Percentiles rank a stretch among this genome's conserved stretches.
phyloP scores from a whole-genome alignment of 179 eudicot genomes.

The Beta macrorhiza region DNA sequence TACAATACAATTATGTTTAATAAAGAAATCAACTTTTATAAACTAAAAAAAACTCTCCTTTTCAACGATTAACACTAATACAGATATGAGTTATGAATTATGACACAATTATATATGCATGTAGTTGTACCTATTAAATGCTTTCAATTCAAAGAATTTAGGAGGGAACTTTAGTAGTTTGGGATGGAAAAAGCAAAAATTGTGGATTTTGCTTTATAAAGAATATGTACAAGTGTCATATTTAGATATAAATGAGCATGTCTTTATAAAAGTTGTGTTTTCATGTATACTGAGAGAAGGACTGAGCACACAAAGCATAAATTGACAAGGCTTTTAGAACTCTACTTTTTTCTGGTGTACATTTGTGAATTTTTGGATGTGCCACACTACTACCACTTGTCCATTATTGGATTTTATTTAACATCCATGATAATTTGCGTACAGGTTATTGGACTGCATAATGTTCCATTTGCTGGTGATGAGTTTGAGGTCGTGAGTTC shows the following conservation, averaged over 20 bases:
- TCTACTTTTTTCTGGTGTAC: not conserved
- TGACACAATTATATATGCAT: no score
- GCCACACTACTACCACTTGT: not conserved
- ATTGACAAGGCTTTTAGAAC: not conserved
- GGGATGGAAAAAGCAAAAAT: no score
- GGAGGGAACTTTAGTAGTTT: no score
- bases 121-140: no score
- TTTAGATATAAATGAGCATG: not conserved
- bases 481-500: constrained; percentile 85
- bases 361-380: not conserved
- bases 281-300: not conserved
- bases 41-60: no score
- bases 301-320: not conserved
- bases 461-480: constrained; percentile 92
- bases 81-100: no score
- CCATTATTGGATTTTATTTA: not conserved
- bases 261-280: not conserved
- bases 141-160: no score
- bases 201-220: not conserved
- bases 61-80: no score
- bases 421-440: not conserved
- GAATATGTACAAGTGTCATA: not conserved
- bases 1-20: no score
- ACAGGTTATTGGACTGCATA: constrained; percentile 85
- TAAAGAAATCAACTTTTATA: no score